Percentiles rank a stretch among this genome's conserved stretches.
Evolutionary conservation across 192 early-diverging fungal genomes (phyloP).

Genomic region (Geranomyces michiganensis): DNA sequence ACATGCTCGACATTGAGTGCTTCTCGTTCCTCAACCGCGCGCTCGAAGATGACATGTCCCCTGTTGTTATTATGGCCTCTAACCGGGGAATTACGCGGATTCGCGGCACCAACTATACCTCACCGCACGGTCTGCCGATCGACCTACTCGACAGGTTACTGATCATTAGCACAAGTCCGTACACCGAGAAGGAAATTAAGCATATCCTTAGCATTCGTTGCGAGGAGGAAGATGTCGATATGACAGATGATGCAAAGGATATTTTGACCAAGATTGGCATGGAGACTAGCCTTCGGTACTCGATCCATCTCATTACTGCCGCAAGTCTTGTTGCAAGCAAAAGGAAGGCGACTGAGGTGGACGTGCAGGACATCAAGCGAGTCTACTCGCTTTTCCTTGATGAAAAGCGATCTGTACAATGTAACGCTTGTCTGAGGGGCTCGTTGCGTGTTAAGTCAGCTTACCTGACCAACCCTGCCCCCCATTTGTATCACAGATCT

Average conservation of each 20-base stretch:
- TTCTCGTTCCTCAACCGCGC: slow-evolving; percentile 99
- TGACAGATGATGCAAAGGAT: slow-evolving; percentile 92
- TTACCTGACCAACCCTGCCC: neutral
- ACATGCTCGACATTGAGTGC: slow-evolving; percentile 99
- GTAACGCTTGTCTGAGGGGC: slow-evolving; percentile 30
- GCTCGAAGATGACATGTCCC: slow-evolving; percentile 93
- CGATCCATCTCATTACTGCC: slow-evolving; percentile 98
- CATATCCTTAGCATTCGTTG: slow-evolving; percentile 88
- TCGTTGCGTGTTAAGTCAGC: neutral
- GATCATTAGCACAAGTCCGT: slow-evolving; percentile 91
- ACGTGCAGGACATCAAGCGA: slow-evolving; percentile 91
- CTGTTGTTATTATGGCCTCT: slow-evolving; percentile 98
- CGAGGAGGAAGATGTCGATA: slow-evolving; percentile 86
- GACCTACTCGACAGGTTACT: slow-evolving; percentile 94
- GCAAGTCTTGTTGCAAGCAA: slow-evolving; percentile 88
- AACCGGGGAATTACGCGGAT: slow-evolving; percentile 96
- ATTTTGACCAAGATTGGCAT: slow-evolving; percentile 90
- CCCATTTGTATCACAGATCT: slow-evolving; percentile 51
- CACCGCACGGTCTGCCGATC: slow-evolving; percentile 96
- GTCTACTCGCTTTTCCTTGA: slow-evolving; percentile 96
- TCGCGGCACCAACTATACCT: slow-evolving; percentile 93
- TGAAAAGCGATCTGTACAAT: slow-evolving; percentile 94
- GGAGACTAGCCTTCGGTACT: slow-evolving; percentile 92
- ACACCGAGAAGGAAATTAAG: slow-evolving; percentile 81
- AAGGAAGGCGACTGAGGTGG: slow-evolving; percentile 86